A percentile compares a stretch with the other conserved stretches of the same genome.
phyloP scores from a whole-genome alignment of 2,329 filamentous ascomycete species.

The Claviceps digitariae region DNA sequence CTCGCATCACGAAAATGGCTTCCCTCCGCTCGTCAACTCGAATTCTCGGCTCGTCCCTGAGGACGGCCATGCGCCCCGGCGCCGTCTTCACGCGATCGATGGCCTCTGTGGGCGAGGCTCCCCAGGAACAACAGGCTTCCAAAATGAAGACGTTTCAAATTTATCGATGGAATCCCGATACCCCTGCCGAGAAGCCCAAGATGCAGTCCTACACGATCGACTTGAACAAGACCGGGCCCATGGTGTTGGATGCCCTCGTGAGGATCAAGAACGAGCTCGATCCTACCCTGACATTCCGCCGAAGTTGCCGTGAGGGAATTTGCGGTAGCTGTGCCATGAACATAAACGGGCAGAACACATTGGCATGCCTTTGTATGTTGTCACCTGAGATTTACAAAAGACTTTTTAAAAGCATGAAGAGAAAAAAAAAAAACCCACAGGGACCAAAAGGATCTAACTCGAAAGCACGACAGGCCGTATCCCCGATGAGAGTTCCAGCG shows the following conservation, averaged over 20 bases:
- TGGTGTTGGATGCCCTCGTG: conserved; percentile 94
- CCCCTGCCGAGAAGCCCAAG: conserved; percentile 78
- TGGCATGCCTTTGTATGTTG: conserved; percentile 87
- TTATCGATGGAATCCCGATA: conserved; percentile 97
- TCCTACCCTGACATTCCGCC: conserved; percentile 87
- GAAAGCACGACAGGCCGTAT: conserved; percentile 59
- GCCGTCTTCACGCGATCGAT: conserved; percentile 36
- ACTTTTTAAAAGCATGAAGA: background rate
- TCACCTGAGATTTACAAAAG: background rate
- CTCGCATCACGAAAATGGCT: conserved; percentile 33
- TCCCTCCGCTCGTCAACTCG: conserved; percentile 46
- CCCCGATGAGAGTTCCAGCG: conserved; percentile 63
- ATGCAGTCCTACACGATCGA: conserved; percentile 96
- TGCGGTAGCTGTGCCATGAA: conserved; percentile 99
- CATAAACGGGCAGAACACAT: conserved; percentile 96
- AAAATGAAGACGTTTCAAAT: conserved; percentile 91
- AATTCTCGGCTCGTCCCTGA: conserved; percentile 33
- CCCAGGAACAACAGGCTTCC: conserved; percentile 47
- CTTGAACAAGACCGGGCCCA: conserved; percentile 96
- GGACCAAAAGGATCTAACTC: background rate
- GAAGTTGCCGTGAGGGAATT: conserved; percentile 95
- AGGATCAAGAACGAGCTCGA: conserved; percentile 99
- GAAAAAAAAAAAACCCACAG: background rate
- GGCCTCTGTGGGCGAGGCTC: conserved; percentile 44
- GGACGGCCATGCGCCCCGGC: conserved; percentile 24